Percentiles rank a stretch among this genome's conserved stretches.
These are phyloP conservation scores for Mycogone perniciosa DNA, from an alignment of 2,329 filamentous ascomycete species.

Conservation along the genomic window DNA sequence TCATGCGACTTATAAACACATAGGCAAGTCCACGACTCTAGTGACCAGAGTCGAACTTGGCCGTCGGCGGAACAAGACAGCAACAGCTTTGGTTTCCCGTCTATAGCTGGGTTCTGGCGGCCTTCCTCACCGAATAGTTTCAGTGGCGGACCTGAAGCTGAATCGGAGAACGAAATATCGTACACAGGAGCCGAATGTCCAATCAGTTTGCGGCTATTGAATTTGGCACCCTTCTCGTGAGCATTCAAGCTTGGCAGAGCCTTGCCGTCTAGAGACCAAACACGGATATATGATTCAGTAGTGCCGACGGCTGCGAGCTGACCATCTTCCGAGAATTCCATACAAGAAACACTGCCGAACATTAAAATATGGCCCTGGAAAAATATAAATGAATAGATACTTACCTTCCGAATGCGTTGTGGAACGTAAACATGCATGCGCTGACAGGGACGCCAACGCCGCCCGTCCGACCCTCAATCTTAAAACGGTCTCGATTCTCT, in stretches of 20 bases:
- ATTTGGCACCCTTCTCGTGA: constrained; percentile 52
- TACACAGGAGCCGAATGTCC: constrained; percentile 90
- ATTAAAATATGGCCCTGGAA: too few species aligned
- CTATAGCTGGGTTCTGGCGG: constrained; percentile 34
- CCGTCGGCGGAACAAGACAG: constrained; percentile 84
- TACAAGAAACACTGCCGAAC: constrained; percentile 67
- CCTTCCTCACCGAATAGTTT: constrained; percentile 46
- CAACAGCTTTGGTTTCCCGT: constrained; percentile 64
- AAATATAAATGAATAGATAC: constrained; percentile 20
- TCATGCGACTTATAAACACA: constrained; percentile 93
- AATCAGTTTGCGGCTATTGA: constrained; percentile 65
- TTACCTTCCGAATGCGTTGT: constrained; percentile 89
- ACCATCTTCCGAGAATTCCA: constrained; percentile 92
- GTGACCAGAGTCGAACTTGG: constrained; percentile 84
- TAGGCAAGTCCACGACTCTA: constrained; percentile 86
- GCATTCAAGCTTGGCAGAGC: constrained; percentile 63
- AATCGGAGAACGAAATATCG: constrained; percentile 75
- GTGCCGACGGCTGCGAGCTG: constrained; percentile 83
- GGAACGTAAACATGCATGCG: constrained; percentile 96
- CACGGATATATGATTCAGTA: constrained; percentile 87
- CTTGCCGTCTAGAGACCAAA: constrained; percentile 87
- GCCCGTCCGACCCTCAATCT: constrained; percentile 75
- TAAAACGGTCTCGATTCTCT: constrained; percentile 87
- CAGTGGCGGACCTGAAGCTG: constrained; percentile 50
- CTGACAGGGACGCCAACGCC: constrained; percentile 79